Base-by-base conservation (phyloP, 805 yeast species). In the baker's yeast (Saccharomyces cerevisiae) region DNA sequence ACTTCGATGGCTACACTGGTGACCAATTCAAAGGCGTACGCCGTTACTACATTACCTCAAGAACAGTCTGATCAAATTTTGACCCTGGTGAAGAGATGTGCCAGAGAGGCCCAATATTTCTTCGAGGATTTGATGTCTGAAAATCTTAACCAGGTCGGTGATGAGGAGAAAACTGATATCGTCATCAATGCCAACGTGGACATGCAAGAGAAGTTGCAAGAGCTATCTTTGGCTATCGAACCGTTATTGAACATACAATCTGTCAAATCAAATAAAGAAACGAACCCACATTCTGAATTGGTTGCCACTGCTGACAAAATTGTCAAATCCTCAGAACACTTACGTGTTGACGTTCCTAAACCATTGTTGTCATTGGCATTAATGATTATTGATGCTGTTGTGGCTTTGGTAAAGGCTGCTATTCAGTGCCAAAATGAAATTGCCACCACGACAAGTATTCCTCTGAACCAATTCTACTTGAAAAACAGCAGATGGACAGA, bases 401-500 rank as follows among this genome's bases (percentile, higher is more conserved):
- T 85, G 5, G 74, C 79, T 32, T 78, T 89, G 61, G 84, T 90
- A 52, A 73, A 76, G 58, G 85, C 94, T 2, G 88, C 96, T 1
- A 83, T 89, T 27, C 89, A 82, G 36, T 82, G 92, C 22, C 96
- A 89, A 69, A 72, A 79, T 54, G 96, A 89, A 70, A 89, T 89
- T 65, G 81, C 78, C 49, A 76, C 88, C 1, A 76, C 82, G 55
- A 81, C 89, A 13, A 32, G 31, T 2, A 46, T 46, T 6, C 53
- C 51, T 28, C 47, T 59, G 31, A 51, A 30, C 11, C 87, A 86
- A 48, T 89, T 85, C 68, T 90, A 90, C 72, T 87, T 85, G 68
- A 89, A 88, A 70, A 87, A 89, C 68, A 89, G 84, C 69, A 79
- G 92, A 62, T 89, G 97, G 97, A 88, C 96, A 0, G 96, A 90